Evolutionary conservation across 768 basidiomycete species (phyloP), one percentile per base, ranked within the genome.

Genomic region (Psilocybe cyanescens): DNA sequence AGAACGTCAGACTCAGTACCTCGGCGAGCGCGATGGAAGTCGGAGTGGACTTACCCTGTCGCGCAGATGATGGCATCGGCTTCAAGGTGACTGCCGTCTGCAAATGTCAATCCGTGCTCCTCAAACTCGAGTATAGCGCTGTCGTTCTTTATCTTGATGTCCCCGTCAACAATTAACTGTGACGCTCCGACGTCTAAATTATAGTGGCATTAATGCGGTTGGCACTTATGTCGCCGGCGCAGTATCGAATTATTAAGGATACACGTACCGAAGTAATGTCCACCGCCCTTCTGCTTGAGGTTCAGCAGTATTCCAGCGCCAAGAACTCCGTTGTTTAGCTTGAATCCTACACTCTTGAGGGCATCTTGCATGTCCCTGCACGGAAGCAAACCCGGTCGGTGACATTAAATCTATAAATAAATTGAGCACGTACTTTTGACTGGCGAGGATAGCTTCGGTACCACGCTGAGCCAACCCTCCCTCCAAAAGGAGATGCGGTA

Each of bases 101-200:
- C 79, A 58, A 86, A 86, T 46, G 72, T 70, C 28, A 86, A 60
- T 4, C 82, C 80, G n/a, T 58, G 67, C 47, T 74, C 64, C 2
- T 76, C 80, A 68, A 85, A 83, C 19, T 69, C 68, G 57, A 78
- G 70, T 57, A 90, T 82, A 49, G 77, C 73, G 51, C 75, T 74
- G 58, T 86, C 86, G 72, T 82, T 86, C 75, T 90, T 90, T 58
- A 91, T 72, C 70, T 88, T 89, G 77, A 91, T 87, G 68, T 86
- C 84, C 4, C 88, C 87, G 66, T 89, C 85, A 48, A 83, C 81
- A 67, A 90, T 84, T 64, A 84, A 74, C 70, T 88, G 81, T 61
- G 83, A 83, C 8, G 82, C 84, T 33, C 87, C 87, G 17, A 82
- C 81, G 64, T 86, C 86, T 86, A n/a, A 24, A 24, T 49, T 48